These are phyloP conservation scores for Schwanniomyces occidentalis DNA, from an alignment of 805 yeast species.

Conservation along the genomic window DNA sequence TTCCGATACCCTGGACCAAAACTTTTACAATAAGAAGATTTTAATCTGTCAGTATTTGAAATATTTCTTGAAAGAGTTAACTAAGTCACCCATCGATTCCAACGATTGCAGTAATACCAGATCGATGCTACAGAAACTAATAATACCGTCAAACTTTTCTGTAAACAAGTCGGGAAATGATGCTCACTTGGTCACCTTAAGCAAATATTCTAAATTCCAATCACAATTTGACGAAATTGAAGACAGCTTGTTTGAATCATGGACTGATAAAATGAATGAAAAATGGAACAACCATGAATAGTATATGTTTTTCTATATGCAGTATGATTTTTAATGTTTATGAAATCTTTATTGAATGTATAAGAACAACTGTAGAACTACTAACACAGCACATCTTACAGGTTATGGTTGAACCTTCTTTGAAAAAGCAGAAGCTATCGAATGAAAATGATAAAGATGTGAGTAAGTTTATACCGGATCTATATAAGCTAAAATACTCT, in stretches of 20 bases:
- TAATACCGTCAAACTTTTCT: conserved; percentile 33
- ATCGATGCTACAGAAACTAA: conserved; percentile 27
- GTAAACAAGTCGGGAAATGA: conserved; percentile 6
- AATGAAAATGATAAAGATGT: not conserved
- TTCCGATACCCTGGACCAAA: conserved; percentile 11
- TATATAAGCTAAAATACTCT: conserved; percentile 5
- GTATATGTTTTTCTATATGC: not conserved
- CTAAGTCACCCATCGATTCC: conserved; percentile 15
- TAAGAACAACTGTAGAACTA: not conserved
- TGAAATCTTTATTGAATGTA: not conserved
- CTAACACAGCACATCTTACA: too few relatives aligned
- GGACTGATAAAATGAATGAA: conserved; percentile 39
- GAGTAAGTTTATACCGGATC: conserved; percentile 2
- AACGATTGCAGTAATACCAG: conserved; percentile 8
- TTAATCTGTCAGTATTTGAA: conserved; percentile 41
- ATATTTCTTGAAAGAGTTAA: conserved; percentile 38
- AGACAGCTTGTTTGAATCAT: conserved; percentile 37
- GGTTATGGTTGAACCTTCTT: conserved; percentile 6
- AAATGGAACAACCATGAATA: conserved; percentile 1
- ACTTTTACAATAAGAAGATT: conserved; percentile 20
- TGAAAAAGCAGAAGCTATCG: conserved; percentile 3
- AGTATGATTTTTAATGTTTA: conserved; percentile 1
- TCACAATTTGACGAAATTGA: conserved; percentile 41
- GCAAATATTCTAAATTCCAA: conserved; percentile 8
- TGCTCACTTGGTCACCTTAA: conserved; percentile 6